Base-by-base conservation (phyloP, 129 eudicot genomes). In the Helianthus tuberosus region DNA sequence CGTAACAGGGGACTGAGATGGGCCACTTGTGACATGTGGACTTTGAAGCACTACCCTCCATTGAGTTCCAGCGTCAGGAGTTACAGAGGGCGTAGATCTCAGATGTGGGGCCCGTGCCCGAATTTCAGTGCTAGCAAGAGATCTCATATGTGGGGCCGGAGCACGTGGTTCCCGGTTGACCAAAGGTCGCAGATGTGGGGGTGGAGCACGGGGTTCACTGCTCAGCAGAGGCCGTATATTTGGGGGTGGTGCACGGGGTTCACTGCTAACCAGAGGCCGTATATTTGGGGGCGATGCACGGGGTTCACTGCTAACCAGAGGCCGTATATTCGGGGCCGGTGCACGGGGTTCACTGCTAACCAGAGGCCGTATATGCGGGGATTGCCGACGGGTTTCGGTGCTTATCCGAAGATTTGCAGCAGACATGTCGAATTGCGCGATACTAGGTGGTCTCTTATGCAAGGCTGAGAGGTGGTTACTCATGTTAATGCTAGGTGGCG, bases 91-190 rank as follows among this genome's bases (percentile, higher is more conserved):
- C 53, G 87, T 54, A 16, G 91, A 79, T 69, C 85, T 78, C 52
- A 77, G 73, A 61, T 87, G 96, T 39, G 88, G 92, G 58, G 96
- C 85, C 0, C 77, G 80, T 29, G 89, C 74, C 65, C 91, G 91
- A 7, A 81, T 49, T 29, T 79, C 91, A 47, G 74, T 79, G 36
- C 76, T 52, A 32, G 36, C 36, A 2, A 32, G 36, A 32, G 47
- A 11, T n/a, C 57, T 51, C 57, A 51, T 20, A 65, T 72, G 12
- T 82, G 82, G 23, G 78, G 96, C 84, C 0, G 82, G 84, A 16
- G 90, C 78, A 66, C 92, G 92, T 7, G 75, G 35, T 17, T 80
- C 92, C 16, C 75, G 77, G 43, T 68, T 50, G 23, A 3, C 88
- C 58, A 86, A 55, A 66, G 86, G 96, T 13, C 64, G 15, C 8